A percentile compares a stretch with the other conserved stretches of the same genome.
Evolutionary conservation across 306 rosid species (phyloP).

Genomic region (Bauhinia variegata): DNA sequence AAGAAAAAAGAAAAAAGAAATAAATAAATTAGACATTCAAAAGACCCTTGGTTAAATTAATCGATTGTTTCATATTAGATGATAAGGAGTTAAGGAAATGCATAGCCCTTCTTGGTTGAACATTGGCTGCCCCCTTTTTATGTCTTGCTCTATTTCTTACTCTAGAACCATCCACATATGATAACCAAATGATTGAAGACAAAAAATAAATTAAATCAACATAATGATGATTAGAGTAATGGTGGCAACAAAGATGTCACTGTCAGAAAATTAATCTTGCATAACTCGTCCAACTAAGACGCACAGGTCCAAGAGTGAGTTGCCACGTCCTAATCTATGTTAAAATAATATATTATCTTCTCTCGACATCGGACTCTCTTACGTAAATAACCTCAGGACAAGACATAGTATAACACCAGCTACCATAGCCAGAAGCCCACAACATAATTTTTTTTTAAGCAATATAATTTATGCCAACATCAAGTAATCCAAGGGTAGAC

Average conservation of each 20-base stretch:
- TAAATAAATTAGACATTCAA: neutral
- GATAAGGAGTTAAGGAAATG: neutral
- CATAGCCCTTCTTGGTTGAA: neutral
- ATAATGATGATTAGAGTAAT: conserved; percentile 19
- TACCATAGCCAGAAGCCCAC: conserved; percentile 9
- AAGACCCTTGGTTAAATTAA: neutral
- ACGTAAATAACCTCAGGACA: neutral
- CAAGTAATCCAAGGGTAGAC: too few species aligned
- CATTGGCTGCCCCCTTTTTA: too few species aligned
- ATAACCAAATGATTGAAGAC: neutral
- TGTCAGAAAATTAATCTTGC: conserved; percentile 6
- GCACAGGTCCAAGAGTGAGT: conserved; percentile 1
- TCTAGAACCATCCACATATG: too few species aligned
- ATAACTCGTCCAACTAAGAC: neutral
- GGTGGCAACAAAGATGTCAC: conserved; percentile 4
- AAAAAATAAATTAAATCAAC: neutral
- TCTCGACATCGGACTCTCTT: conserved; percentile 28
- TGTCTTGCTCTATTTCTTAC: too few species aligned
- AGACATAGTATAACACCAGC: conserved; percentile 18
- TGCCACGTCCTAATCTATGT: conserved; percentile 33
- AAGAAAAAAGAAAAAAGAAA: neutral
- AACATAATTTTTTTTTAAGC: conserved; percentile 9
- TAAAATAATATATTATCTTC: conserved; percentile 6
- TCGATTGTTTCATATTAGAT: too few species aligned
- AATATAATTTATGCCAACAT: neutral